Evolutionary conservation across 371 early-diverging fungal species (phyloP), one percentile per base, ranked within the genome.

Genomic region (Mucor indicus): DNA sequence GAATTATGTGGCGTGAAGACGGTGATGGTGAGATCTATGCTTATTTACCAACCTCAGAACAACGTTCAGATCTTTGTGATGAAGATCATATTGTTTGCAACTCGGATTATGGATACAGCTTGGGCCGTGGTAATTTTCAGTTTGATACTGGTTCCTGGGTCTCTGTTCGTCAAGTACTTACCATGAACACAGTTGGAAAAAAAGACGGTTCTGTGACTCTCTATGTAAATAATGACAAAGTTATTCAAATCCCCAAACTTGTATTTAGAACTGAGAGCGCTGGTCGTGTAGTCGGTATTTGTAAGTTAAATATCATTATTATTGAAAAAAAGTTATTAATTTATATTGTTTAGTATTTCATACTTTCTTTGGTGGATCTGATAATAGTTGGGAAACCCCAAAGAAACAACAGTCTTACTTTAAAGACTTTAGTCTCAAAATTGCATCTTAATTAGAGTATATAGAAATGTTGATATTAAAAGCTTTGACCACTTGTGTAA

Each of bases 1-100:
- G 86, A 19, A 67, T 78, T 58, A 83, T 83, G 82, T 80, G 77
- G 72, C 72, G 81, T 12, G 45, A 44, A 1, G 35, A 67, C 7
- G 85, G 85, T 12, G 53, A 38, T 16, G 85, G 80, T 15, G 85
- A 85, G 64, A 46, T 78, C 17, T 85, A 85, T 43, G 71, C 79
- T 16, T 84, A 83, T 42, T 59, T 81, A 1, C 66, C 78, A 25
- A 63, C 71, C 25, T 50, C 50, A 15, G 49, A 61, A 13, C 84
- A 86, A 48, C 55, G 57, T 17, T 40, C 56, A 6, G 54, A 54
- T 25, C 49, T 80, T 29, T 75, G 83, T 46, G 51, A 62, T 9
- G 49, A 59, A 8, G 58, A 62, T 17, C 61, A 51, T 1, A 64
- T 71, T 31, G 60, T 77, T 40, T 83, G 84, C 60, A 78, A 81